A percentile compares a stretch with the other conserved stretches of the same genome.
Conservation (phyloP, 2,329 filamentous ascomycete genomes). For the Zymoseptoria brevis region DNA sequence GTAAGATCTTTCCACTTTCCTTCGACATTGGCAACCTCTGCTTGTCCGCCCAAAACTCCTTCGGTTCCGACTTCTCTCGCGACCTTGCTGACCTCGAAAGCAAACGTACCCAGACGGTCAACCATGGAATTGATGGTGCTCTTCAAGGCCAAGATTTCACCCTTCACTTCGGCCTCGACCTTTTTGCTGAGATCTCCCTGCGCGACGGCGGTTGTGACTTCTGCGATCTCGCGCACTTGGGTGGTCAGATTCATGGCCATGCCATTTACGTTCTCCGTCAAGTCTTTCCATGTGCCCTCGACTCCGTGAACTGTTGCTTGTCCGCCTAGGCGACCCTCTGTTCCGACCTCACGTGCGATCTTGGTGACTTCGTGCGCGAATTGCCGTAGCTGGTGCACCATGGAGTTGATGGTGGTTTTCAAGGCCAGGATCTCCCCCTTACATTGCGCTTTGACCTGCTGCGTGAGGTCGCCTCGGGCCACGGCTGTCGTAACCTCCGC, state of each 20-base stretch:
- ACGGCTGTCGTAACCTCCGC: conserved; percentile 47
- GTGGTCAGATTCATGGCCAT: conserved; percentile 46
- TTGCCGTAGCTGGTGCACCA: conserved; percentile 47
- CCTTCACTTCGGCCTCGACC: conserved; percentile 45
- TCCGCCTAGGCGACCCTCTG: conserved; percentile 44
- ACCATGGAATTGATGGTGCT: conserved; percentile 73
- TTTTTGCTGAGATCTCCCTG: conserved; percentile 46
- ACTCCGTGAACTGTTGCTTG: conserved; percentile 47
- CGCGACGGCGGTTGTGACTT: conserved; percentile 46
- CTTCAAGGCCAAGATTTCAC: conserved; percentile 58
- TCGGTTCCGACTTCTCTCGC: conserved; percentile 58
- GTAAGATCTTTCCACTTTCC: conserved; percentile 61
- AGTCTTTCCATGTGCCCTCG: conserved; percentile 47
- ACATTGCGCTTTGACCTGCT: conserved; percentile 45
- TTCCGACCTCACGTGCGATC: conserved; percentile 46
- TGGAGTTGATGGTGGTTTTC: conserved; percentile 46
- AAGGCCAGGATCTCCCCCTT: conserved; percentile 46
- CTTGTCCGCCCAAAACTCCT: conserved; percentile 56
- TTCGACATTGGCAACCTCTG: conserved; percentile 57
- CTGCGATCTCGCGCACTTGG: conserved; percentile 47
- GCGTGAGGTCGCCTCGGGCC: conserved; percentile 44
- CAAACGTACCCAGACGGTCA: conserved; percentile 55
- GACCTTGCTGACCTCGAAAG: conserved; percentile 59
- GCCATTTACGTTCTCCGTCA: conserved; percentile 48
- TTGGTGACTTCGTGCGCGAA: conserved; percentile 48